Conservation (phyloP, 768 basidiomycete species). For the Epithele typhae region DNA sequence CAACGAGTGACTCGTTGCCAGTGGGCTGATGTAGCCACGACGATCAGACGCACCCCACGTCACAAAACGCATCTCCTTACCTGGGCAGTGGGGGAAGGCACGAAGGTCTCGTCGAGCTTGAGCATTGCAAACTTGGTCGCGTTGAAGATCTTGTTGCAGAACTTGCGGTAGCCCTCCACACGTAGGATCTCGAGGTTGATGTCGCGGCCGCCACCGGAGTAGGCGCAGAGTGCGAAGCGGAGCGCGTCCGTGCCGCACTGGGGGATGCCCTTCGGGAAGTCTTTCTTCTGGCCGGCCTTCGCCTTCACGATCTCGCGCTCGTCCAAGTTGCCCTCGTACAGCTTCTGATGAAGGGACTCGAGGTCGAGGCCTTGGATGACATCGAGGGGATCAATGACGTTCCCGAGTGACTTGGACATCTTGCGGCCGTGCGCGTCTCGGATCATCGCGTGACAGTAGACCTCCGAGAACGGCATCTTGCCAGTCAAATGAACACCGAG, state of each 20-base stretch:
- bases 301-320: constrained; percentile 91
- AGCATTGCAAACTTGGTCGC: constrained; percentile 99
- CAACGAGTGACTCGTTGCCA: constrained; percentile 86
- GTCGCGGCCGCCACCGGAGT: constrained; percentile 90
- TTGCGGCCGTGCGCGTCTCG: constrained; percentile 98
- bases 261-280: constrained; percentile 98
- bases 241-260: constrained; percentile 98
- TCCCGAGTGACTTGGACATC: constrained; percentile 98
- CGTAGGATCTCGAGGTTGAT: constrained; percentile 95
- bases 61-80: constrained; percentile 33
- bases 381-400: constrained; percentile 96
- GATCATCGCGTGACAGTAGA: constrained; percentile 97
- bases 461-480: constrained; percentile 91
- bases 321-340: constrained; percentile 89
- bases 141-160: constrained; percentile 99
- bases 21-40: constrained; percentile 52
- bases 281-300: constrained; percentile 93
- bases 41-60: neutral
- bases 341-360: constrained; percentile 77
- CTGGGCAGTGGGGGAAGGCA: constrained; percentile 65
- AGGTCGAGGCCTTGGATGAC: constrained; percentile 84
- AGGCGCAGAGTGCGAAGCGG: constrained; percentile 92
- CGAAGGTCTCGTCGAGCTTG: constrained; percentile 83
- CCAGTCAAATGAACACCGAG: constrained; percentile 88
- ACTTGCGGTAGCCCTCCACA: constrained; percentile 98